A percentile compares a stretch with the other conserved stretches of the same genome.
Conservation (phyloP, 768 basidiomycete genomes). For the Lentinula boryana region DNA sequence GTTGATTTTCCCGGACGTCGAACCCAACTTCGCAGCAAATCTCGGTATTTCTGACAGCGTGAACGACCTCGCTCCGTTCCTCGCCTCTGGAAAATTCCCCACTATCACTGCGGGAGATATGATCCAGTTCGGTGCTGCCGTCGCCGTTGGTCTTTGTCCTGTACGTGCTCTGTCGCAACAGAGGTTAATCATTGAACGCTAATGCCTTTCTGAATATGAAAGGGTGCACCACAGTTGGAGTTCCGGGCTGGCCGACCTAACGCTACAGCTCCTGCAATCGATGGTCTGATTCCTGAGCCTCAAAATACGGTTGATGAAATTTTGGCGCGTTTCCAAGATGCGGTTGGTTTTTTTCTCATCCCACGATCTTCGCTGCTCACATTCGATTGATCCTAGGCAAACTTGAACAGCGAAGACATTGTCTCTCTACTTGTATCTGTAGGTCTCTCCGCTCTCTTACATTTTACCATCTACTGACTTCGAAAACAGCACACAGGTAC, state of each 20-base stretch:
- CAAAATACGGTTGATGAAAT: conserved; percentile 19
- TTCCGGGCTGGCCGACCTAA: conserved; percentile 31
- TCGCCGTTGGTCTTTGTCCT: conserved; percentile 30
- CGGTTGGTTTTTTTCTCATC: not conserved
- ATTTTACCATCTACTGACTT: not conserved
- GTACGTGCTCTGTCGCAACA: conserved; percentile 13
- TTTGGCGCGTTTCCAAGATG: conserved; percentile 25
- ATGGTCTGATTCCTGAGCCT: conserved; percentile 29
- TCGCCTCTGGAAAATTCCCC: not conserved
- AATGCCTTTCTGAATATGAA: not conserved
- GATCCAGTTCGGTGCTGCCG: conserved; percentile 28
- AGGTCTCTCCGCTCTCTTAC: not conserved
- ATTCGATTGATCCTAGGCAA: conserved; percentile 3
- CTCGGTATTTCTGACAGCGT: conserved; percentile 13
- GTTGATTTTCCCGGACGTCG: conserved; percentile 19
- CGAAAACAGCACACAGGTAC: not conserved
- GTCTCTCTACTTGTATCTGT: conserved; percentile 28
- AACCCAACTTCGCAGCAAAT: conserved; percentile 14
- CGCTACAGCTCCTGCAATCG: conserved; percentile 18
- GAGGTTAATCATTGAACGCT: not conserved
- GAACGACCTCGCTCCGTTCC: conserved; percentile 7
- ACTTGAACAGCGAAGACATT: conserved; percentile 26
- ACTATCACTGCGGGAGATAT: not conserved
- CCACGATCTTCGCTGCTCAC: not conserved
- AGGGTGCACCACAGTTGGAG: conserved; percentile 26